phyloP scores from a whole-genome alignment of 768 basidiomycete genomes.

The Collybia mongolica region DNA sequence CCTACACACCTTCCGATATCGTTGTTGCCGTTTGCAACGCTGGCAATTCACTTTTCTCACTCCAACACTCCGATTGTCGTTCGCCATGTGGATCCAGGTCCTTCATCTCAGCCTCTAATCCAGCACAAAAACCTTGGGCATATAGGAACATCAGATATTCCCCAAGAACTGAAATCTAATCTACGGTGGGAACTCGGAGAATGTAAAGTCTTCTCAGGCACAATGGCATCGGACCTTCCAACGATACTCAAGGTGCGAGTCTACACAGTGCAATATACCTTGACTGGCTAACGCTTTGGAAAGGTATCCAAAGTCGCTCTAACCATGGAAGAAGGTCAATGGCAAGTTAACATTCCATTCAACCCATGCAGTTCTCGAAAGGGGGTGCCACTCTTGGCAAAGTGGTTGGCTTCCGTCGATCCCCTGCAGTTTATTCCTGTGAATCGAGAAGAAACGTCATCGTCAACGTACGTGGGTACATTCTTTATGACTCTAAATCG shows the following conservation, averaged over 20 bases:
- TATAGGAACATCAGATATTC: constrained; percentile 20
- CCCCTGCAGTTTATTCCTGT: constrained; percentile 56
- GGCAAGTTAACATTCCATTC: constrained; percentile 67
- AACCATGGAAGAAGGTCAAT: constrained; percentile 56
- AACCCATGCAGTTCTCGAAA: constrained; percentile 37
- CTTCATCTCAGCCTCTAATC: constrained; percentile 21
- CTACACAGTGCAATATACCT: too few relatives aligned
- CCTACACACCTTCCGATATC: constrained; percentile 48
- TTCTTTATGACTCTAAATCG: background rate
- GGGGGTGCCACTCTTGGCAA: constrained; percentile 26
- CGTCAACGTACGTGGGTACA: constrained; percentile 42
- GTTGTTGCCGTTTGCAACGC: constrained; percentile 56
- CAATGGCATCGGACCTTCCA: constrained; percentile 49
- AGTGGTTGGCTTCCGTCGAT: constrained; percentile 60
- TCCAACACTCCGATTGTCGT: constrained; percentile 48
- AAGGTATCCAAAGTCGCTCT: constrained; percentile 47
- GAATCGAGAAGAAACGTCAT: constrained; percentile 42
- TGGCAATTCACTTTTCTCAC: constrained; percentile 60
- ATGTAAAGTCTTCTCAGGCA: constrained; percentile 60
- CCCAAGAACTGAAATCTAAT: constrained; percentile 30
- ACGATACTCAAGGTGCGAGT: constrained; percentile 50
- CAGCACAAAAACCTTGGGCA: constrained; percentile 48
- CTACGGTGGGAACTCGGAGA: constrained; percentile 60
- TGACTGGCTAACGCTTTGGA: background rate
- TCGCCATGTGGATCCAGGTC: constrained; percentile 32